Conservation (phyloP, 495 filamentous ascomycete genomes). For the Penicillium soppii region DNA sequence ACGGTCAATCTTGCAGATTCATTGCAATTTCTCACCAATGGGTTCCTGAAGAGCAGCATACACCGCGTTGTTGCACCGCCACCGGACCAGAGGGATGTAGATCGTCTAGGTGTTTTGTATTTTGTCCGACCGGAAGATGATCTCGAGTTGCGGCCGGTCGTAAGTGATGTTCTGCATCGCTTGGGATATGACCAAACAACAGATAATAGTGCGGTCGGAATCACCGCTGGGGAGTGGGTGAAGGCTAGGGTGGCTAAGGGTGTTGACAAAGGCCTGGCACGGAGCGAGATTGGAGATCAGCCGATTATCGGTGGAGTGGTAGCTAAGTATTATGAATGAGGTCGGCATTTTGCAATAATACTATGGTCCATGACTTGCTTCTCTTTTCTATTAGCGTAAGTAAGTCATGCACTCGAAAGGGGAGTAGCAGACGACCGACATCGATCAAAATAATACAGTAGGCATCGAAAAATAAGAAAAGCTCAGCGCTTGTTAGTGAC, state of each 20-base stretch:
- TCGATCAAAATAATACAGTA: too few species aligned
- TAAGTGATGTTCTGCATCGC: conserved; percentile 22
- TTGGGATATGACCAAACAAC: conserved; percentile 24
- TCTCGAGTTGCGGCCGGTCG: conserved; percentile 29
- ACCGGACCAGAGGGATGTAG: conserved; percentile 44
- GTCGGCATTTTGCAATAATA: too few species aligned
- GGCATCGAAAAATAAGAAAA: too few species aligned
- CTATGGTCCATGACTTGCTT: too few species aligned
- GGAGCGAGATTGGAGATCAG: background rate
- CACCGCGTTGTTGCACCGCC: conserved; percentile 51
- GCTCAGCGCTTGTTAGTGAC: too few species aligned
- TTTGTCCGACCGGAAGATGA: conserved; percentile 43
- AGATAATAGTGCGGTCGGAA: conserved; percentile 34
- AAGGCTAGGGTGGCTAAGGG: conserved; percentile 34
- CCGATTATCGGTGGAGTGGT: conserved; percentile 1
- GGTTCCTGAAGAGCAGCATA: conserved; percentile 45
- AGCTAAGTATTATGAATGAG: conserved; percentile 5
- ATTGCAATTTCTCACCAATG: conserved; percentile 43
- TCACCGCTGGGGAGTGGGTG: conserved; percentile 42
- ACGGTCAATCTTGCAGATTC: conserved; percentile 51
- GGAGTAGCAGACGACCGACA: too few species aligned
- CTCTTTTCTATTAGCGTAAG: too few species aligned
- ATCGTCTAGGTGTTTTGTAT: conserved; percentile 50
- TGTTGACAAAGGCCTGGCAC: background rate
- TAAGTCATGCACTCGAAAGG: too few species aligned